Conservation (phyloP, 2,329 filamentous ascomycete species). For the Conoideocrella luteorostrata region DNA sequence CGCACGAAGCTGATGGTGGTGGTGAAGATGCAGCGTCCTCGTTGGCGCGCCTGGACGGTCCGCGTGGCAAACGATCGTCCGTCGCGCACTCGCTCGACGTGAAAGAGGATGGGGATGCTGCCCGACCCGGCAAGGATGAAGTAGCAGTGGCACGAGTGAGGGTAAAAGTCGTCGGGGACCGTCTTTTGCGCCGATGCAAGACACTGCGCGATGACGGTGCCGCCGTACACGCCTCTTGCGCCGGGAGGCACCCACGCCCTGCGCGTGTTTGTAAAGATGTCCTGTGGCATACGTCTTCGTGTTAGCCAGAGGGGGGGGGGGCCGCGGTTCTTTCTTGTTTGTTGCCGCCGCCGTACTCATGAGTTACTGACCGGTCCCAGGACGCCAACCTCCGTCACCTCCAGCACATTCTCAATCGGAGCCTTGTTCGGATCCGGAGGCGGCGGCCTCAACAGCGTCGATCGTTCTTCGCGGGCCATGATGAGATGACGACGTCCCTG, state of each 20-base stretch:
- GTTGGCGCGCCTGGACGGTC: slow-evolving; percentile 91
- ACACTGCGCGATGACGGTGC: slow-evolving; percentile 86
- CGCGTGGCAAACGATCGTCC: slow-evolving; percentile 85
- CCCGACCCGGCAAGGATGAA: slow-evolving; percentile 88
- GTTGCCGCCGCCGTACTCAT: not conserved
- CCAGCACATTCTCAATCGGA: slow-evolving; percentile 81
- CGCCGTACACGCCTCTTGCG: slow-evolving; percentile 89
- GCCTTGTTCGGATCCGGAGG: slow-evolving; percentile 66
- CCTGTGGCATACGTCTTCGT: slow-evolving; percentile 38
- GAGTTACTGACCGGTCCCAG: slow-evolving; percentile 61
- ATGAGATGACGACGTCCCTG: not conserved
- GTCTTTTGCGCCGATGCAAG: slow-evolving; percentile 84
- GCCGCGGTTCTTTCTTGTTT: not conserved
- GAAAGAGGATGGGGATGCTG: slow-evolving; percentile 82
- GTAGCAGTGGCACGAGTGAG: slow-evolving; percentile 98
- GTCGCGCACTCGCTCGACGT: slow-evolving; percentile 89
- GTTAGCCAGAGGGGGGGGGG: too few species aligned
- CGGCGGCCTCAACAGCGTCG: slow-evolving; percentile 59
- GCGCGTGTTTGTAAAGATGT: slow-evolving; percentile 92
- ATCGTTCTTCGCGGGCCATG: slow-evolving; percentile 21
- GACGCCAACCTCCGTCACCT: slow-evolving; percentile 71
- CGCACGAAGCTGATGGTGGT: slow-evolving; percentile 85
- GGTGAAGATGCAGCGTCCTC: slow-evolving; percentile 86
- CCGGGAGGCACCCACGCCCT: slow-evolving; percentile 88
- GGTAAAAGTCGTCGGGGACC: slow-evolving; percentile 69